Base-by-base conservation (phyloP, 1,284 basidiomycete species). In the Rhodotorula sp. region DNA sequence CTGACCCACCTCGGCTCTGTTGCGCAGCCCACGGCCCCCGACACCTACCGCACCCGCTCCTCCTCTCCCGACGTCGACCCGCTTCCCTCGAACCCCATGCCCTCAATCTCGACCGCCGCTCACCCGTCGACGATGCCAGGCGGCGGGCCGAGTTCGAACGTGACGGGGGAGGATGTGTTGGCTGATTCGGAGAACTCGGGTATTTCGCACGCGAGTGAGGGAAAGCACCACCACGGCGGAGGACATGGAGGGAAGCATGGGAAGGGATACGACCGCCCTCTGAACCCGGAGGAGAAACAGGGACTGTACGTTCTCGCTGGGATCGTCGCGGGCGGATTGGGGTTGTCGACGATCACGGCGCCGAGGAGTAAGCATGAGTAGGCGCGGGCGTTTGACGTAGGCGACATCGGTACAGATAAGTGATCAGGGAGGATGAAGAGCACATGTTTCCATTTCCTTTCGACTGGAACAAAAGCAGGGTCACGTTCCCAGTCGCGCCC, bases 271-370 rank as follows among this genome's bases (percentile, higher is more conserved):
- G 63, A 58, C 27, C 56, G 51, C 22, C 56, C 56, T 17, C 57
- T 67, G 27, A 55, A 32, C 20, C n/a, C 36, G 27, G 56, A 67
- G 30, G 66, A 67, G 56, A 20, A 34, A 11, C 15, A 22, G 6
- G 66, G 66, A 10, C 27, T 67, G n/a, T 30, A 48, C 52, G n/a
- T 51, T 4, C 34, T 63, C 15, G 61, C 56, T 27, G 66, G 61
- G n/a, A 48, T 67, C 15, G 3, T 67, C n/a, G 32, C 53, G 27
- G 57, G 51, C 7, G 61, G 56, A 17, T 44, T 44, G 39, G 39
- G 39, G 39, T 44, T 44, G 39, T 44, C 39, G 39, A 44, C 39
- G 7, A 44, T 44, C 39, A 44, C 39, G 39, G 39, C 39, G 39
- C 39, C 39, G 39, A 44, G 39, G 39, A 44, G 39, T 10, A 44